Percentiles rank a stretch among this genome's conserved stretches.
These are phyloP conservation scores for Elongisporangium prolatum DNA, from an alignment of 352 stramenopile genomes.

Conservation along the genomic window DNA sequence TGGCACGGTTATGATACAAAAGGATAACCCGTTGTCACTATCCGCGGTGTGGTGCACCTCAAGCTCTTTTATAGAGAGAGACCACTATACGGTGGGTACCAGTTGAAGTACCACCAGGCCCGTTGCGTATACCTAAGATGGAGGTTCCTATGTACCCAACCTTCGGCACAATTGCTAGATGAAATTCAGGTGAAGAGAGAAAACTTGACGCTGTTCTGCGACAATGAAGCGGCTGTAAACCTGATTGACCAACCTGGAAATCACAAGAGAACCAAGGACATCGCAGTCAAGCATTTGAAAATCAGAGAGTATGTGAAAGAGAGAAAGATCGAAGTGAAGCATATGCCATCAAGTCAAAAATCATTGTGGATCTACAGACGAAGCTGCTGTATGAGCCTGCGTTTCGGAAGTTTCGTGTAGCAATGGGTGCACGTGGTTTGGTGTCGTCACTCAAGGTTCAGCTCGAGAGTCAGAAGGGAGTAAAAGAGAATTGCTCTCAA, in stretches of 20 bases:
- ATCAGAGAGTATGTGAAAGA: slow-evolving; percentile 13
- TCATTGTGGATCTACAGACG: too few species aligned
- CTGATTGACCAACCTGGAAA: slow-evolving; percentile 15
- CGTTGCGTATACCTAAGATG: too few species aligned
- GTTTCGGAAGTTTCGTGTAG: background rate
- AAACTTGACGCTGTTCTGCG: slow-evolving; percentile 6
- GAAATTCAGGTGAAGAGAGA: slow-evolving; percentile 1
- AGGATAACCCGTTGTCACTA: too few species aligned
- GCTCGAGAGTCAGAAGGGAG: background rate
- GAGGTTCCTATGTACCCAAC: too few species aligned
- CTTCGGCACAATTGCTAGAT: slow-evolving; percentile 11
- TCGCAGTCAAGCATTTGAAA: slow-evolving; percentile 11
- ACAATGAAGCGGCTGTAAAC: slow-evolving; percentile 4
- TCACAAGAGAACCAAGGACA: slow-evolving; percentile 11
- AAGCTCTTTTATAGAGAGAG: too few species aligned
- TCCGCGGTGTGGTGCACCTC: too few species aligned
- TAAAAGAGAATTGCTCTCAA: background rate
- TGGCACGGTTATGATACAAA: too few species aligned
- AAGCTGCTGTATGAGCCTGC: background rate
- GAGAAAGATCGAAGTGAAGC: background rate
- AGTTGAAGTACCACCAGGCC: too few species aligned
- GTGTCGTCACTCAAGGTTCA: background rate
- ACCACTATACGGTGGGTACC: too few species aligned
- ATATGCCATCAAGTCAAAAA: background rate
- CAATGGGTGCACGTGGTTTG: background rate